A percentile compares a stretch with the other conserved stretches of the same genome.
Evolutionary conservation across 306 rosid species (phyloP).

Genomic region (Fagus crenata): DNA sequence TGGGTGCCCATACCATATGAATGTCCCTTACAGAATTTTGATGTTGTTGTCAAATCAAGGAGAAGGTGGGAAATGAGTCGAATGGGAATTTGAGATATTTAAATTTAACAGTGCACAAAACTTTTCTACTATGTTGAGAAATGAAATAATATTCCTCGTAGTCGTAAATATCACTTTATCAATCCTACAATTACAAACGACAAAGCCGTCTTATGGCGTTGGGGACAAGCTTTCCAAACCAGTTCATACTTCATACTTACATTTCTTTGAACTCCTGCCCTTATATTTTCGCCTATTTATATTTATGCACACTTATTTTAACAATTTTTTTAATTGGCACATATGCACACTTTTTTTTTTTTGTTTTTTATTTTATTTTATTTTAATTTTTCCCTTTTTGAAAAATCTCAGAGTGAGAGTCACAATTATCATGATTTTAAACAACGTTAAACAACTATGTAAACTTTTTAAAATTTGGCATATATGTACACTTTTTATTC

Average conservation of each 20-base stretch:
- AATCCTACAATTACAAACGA: not conserved
- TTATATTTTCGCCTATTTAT: not conserved
- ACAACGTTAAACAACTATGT: too few species aligned
- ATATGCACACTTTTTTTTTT: not conserved
- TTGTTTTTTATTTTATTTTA: too few species aligned
- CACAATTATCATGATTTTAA: too few species aligned
- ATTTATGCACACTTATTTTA: not conserved
- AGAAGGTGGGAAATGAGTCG: not conserved
- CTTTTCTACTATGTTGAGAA: not conserved
- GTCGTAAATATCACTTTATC: not conserved
- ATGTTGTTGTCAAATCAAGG: conserved; percentile 1
- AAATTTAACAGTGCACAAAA: too few species aligned
- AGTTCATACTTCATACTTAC: not conserved
- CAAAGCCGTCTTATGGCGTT: conserved; percentile 25
- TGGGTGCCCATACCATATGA: too few species aligned
- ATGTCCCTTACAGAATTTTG: not conserved
- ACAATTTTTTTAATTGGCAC: not conserved
- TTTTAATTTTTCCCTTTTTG: too few species aligned
- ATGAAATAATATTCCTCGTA: conserved; percentile 3
- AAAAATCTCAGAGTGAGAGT: too few species aligned
- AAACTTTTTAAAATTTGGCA: too few species aligned
- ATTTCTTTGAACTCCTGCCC: not conserved
- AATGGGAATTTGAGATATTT: conserved; percentile 10
- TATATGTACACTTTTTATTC: too few species aligned
- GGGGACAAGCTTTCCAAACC: not conserved